phyloP scores from a whole-genome alignment of 164 flowering plant genomes.

The Annona cherimola region DNA sequence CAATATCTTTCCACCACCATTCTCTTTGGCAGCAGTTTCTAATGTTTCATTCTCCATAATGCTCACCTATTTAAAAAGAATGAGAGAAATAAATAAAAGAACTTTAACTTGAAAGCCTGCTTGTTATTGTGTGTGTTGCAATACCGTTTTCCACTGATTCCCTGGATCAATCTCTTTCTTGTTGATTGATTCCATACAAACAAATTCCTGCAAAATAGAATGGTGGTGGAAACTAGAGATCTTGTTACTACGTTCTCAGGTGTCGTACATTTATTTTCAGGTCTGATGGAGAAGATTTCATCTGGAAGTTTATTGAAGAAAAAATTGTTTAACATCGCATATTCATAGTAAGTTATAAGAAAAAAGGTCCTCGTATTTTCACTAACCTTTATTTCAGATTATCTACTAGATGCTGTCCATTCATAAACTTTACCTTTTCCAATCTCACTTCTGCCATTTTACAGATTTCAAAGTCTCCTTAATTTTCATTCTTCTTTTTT shows the following conservation, averaged over 20 bases:
- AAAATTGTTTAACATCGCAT: slow-evolving; percentile 63
- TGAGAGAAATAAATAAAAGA: not conserved
- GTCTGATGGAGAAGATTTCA: slow-evolving; percentile 71
- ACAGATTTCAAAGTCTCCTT: no score
- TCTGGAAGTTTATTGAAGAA: slow-evolving; percentile 57
- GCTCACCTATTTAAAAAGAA: not conserved
- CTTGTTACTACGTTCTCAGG: not conserved
- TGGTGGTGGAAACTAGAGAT: not conserved
- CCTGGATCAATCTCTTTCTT: not conserved
- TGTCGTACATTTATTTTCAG: slow-evolving; percentile 33
- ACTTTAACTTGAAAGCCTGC: not conserved
- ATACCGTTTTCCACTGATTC: not conserved
- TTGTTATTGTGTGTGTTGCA: not conserved
- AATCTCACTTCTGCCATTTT: not conserved
- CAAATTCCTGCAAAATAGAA: not conserved
- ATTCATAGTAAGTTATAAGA: slow-evolving; percentile 56
- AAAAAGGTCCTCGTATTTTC: not conserved
- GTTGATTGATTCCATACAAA: not conserved
- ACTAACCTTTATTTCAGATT: not conserved
- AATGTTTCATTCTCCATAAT: not conserved
- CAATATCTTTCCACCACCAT: no score
- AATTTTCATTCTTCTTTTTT: no score
- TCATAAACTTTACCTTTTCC: not conserved
- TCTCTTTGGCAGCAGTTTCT: not conserved
- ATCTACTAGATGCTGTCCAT: not conserved